Conservation (phyloP, 345 rosid genomes). For the Boechera divaricarpa region DNA sequence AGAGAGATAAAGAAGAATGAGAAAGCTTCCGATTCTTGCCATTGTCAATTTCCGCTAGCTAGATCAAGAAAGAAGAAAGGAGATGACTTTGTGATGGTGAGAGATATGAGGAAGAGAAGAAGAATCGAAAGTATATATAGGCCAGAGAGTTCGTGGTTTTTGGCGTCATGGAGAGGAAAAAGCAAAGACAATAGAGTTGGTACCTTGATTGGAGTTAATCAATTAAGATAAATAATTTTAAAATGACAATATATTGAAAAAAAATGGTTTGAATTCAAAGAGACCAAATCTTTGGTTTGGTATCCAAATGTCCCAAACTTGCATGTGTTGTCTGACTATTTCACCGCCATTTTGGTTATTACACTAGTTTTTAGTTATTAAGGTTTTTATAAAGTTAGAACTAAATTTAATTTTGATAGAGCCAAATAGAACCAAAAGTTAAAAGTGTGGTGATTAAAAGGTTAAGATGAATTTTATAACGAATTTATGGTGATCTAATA, state of each 20-base stretch:
- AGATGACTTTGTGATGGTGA: conserved; percentile 17
- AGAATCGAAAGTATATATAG: conserved; percentile 29
- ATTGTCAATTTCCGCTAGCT: conserved; percentile 32
- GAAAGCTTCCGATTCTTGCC: conserved; percentile 47
- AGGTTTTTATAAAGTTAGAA: neutral
- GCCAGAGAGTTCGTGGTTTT: conserved; percentile 21
- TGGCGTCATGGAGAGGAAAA: conserved; percentile 28
- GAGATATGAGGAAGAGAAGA: conserved; percentile 35
- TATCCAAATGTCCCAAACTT: conserved; percentile 33
- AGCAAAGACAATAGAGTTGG: conserved; percentile 36
- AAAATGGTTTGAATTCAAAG: conserved; percentile 17
- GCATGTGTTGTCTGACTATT: conserved; percentile 33
- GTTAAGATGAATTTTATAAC: neutral
- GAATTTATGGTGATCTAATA: neutral
- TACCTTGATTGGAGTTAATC: conserved; percentile 21
- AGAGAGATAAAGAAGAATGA: conserved; percentile 51
- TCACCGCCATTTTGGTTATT: conserved; percentile 23
- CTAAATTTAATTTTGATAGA: neutral
- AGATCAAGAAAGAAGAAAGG: conserved; percentile 14
- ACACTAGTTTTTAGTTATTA: neutral
- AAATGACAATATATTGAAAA: neutral
- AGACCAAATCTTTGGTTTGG: conserved; percentile 33
- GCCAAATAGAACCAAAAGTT: neutral
- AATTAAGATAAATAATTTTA: neutral
- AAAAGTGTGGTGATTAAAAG: neutral